A percentile compares a stretch with the other conserved stretches of the same genome.
Evolutionary conservation across 2,329 filamentous ascomycete genomes (phyloP).

Genomic region (Diaporthe aspalathi): DNA sequence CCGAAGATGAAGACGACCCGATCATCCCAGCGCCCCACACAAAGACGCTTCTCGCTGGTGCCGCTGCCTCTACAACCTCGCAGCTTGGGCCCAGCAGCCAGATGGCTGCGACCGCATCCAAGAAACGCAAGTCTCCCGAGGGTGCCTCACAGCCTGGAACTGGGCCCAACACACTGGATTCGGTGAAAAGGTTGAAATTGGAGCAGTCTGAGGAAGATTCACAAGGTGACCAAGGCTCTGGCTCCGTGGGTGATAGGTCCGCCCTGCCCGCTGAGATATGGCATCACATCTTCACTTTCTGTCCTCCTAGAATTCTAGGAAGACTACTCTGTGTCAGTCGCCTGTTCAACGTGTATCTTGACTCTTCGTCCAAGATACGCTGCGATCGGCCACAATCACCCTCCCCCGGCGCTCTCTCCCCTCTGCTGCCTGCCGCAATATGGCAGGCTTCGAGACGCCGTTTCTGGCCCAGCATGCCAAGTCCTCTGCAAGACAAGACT

Average conservation of each 20-base stretch:
- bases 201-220: constrained; percentile 31
- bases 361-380: constrained; percentile 54
- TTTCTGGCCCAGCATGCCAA: constrained; percentile 75
- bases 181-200: constrained; percentile 47
- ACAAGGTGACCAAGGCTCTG: constrained; percentile 30
- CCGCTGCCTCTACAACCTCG: constrained; percentile 11
- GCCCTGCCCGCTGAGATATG: constrained; percentile 71
- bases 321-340: constrained; percentile 75
- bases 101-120: constrained; percentile 43
- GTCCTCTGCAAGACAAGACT: constrained; percentile 71
- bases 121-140: constrained; percentile 46
- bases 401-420: constrained; percentile 49
- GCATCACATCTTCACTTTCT: constrained; percentile 76
- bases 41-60: constrained; percentile 6
- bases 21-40: constrained; percentile 9
- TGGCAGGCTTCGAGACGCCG: constrained; percentile 77
- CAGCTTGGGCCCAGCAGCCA: constrained; percentile 38
- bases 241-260: constrained; percentile 42
- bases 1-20: constrained; percentile 46
- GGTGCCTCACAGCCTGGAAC: constrained; percentile 27
- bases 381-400: constrained; percentile 45
- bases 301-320: constrained; percentile 72
- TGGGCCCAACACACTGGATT: constrained; percentile 9
- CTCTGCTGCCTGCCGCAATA: constrained; percentile 70
- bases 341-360: constrained; percentile 71